Base-by-base conservation (phyloP, 2,329 filamentous ascomycete genomes). In the Zalaria sp. region DNA sequence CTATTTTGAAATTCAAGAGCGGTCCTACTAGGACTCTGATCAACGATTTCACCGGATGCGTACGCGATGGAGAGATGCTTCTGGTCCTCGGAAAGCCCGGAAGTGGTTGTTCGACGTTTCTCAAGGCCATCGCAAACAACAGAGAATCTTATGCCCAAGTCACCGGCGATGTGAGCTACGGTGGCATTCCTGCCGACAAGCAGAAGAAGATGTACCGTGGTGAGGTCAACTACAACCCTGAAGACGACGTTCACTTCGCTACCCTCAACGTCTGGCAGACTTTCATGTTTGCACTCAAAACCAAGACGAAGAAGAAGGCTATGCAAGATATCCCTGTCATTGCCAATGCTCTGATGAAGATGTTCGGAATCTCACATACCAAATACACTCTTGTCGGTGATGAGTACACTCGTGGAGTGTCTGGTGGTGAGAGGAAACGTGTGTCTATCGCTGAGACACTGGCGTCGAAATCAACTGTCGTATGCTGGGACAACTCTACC, bases 401-500 rank as follows among this genome's bases (percentile, higher is more conserved):
- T 52, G 77, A 81, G 46, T 75, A 68, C 51, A 72, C 79, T 5
- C 74, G 81, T 37, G 83, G 83, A 57, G 79, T 89, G 0, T 83
- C 79, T 37, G 84, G 84, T 51, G 84, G 84, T 44, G 84, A 91
- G 62, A 66, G 83, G 32, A 89, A 88, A 58, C 79, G 83, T 53
- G 83, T 86, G 5, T 80, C 77, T 25, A 86, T 89, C 48, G 81
- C 81, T 1, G 83, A 89, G 59, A 83, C 81, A 0, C 62, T 89
- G 25, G 79, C 81, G 4, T 81, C 81, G 5, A 81, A 83, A 57
- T 77, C 77, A 1, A 77, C 79, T 0, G 78, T 88, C 1, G 76
- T 83, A 29, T 80, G 78, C 47, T 88, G 81, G 81, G 83, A 89
- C 51, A 89, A 89, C 57, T 80, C 75, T 0, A 89, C 83, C 0